Evolutionary conservation across 306 rosid species (phyloP), one percentile per base, ranked within the genome.

Genomic region (Prunus kanzakura): DNA sequence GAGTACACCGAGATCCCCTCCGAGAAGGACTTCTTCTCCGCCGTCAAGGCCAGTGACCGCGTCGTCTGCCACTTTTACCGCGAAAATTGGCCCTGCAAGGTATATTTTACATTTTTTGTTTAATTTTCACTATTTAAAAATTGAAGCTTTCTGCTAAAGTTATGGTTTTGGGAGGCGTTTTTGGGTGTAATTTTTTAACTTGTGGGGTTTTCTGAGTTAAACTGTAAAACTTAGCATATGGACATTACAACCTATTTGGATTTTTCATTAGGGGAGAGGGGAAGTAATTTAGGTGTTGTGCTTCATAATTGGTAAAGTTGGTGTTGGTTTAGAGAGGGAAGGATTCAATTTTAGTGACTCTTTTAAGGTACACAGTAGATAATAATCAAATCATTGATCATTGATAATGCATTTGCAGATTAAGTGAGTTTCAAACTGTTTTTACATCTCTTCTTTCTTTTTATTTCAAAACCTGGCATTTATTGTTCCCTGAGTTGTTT

Each of bases 41-140:
- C 86, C 47, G 99, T 95, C 68, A 95, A 92, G 84, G 97, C 97
- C 79, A 92, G 99, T 70, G 99, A 92, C n/a, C 99, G 97, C 73
- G 99, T 95, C 16, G 97, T 95, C 78, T 95, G 99, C 83, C 97
- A 95, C 73, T 95, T 95, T 86, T 95, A 84, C 81, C 97, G 99
- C 73, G 97, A 95, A 1, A 95, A 95, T 65, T 95, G 99, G 99
- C 99, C 99, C 76, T 95, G 97, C 79, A 95, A 95, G 97, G 98
- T 91, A 30, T 46, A 7, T 13, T 19, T 45, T 56, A 69, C 4
- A 25, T 18, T 50, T 38, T 13, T 20, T 70, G 30, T 12, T 58
- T 23, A 22, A 23, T 25, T 58, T 5, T 20, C 8, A 1, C 2
- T n/a, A 0, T 47, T 19, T 22, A 23, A 22, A 2, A 61, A 27